A percentile compares a stretch with the other conserved stretches of the same genome.
Conservation (phyloP, 2,329 filamentous ascomycete genomes). For the Fusarium buharicum region DNA sequence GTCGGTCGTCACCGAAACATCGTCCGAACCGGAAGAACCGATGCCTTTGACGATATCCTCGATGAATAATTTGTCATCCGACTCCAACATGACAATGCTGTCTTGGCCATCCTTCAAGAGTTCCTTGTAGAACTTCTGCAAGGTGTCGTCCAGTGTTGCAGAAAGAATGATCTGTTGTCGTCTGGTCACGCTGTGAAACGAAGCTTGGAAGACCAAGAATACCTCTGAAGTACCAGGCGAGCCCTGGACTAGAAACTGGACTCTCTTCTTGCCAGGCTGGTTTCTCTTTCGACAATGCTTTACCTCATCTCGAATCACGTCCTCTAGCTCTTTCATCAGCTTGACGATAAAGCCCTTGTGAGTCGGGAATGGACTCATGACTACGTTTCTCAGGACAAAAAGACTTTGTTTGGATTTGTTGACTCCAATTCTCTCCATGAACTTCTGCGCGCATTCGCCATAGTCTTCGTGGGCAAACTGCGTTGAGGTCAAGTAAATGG, state of each 20-base stretch:
- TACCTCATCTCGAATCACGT: conserved; percentile 46
- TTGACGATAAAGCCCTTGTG: conserved; percentile 53
- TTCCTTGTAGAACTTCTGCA: conserved; percentile 7
- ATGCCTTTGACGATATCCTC: conserved; percentile 1
- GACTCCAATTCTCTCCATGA: conserved; percentile 55
- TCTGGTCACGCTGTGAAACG: conserved; percentile 49
- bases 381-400: conserved; percentile 59
- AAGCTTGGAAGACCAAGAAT: conserved; percentile 53
- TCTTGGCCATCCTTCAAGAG: conserved; percentile 6
- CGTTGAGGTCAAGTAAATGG: conserved; percentile 58
- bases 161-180: conserved; percentile 52
- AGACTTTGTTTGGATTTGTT: conserved; percentile 49
- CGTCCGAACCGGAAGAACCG: rapidly evolving
- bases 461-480: conserved; percentile 55
- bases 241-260: conserved; percentile 54
- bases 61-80: background rate
- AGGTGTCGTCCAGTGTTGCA: conserved; percentile 5
- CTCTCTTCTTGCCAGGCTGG: conserved; percentile 46
- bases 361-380: conserved; percentile 59
- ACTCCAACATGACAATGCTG: conserved; percentile 32
- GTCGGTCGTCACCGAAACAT: background rate
- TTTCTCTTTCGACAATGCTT: conserved; percentile 51
- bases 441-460: conserved; percentile 53
- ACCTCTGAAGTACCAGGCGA: conserved; percentile 49
- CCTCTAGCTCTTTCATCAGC: conserved; percentile 49